Base-by-base conservation (phyloP, 768 basidiomycete species). In the Rhodotorula diobovata region DNA sequence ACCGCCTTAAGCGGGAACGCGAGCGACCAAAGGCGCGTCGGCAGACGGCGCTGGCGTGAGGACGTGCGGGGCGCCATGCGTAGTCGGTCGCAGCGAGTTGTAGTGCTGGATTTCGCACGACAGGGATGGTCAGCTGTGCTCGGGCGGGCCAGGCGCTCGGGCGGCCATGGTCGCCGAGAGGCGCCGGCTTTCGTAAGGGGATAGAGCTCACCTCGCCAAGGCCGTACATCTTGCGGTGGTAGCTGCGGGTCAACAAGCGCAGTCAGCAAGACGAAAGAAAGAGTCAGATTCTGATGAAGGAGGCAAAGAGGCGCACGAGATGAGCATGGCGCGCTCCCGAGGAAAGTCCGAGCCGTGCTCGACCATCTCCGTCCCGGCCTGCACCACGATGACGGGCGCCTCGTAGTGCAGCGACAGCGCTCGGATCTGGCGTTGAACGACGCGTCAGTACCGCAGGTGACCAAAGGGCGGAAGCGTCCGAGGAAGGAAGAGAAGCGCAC, bases 211-310 rank as follows among this genome's bases (percentile, higher is more conserved):
- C 66, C 53, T 97, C 95, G 76, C 95, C 95, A 12, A 97, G 85
- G 6, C 94, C 95, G 81, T 95, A 98, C 87, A 95, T 89, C 74
- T 87, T 85, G 66, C 91, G 85, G 78, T 98, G 95, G 80, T 95
- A 99, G 77, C 93, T 96, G 77, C 93, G 89, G 8, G 11, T 15
- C 88, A 85, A 2, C 85, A 18, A 12, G 34, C 28, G 16, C 0
- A 9, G 53, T 35, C 39, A 28, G 48, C 11, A 28, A 2, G 12
- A 25, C 4, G 28, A 1, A 1, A 4, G 20, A n/a, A 25, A 14
- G n/a, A n/a, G n/a, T n/a, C n/a, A 25, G 34, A 0, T 32, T 32
- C n/a, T 14, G 30, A 23, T n/a, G n/a, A 7, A 16, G 18, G 3
- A 20, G 32, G 20, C 6, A n/a, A 37, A 2, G 35, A 67, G 75